Evolutionary conservation across 768 basidiomycete species (phyloP).

Genomic region (Antrodiella citrinella): DNA sequence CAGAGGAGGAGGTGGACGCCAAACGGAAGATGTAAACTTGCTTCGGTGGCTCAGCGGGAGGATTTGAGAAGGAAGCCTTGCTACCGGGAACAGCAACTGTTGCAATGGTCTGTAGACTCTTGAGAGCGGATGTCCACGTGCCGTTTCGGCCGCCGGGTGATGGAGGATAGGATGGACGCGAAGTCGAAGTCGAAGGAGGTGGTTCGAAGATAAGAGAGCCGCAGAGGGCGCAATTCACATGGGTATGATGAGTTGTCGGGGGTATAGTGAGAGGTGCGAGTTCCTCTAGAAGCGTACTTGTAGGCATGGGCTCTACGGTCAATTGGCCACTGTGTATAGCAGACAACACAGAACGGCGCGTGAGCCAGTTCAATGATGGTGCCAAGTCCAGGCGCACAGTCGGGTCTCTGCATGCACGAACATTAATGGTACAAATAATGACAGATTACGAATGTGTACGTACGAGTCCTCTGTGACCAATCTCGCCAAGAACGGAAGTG

Average conservation of each 20-base stretch:
- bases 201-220: constrained; percentile 46
- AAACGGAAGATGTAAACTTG: constrained; percentile 68
- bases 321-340: constrained; percentile 88
- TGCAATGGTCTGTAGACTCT: neutral
- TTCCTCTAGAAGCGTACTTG: constrained; percentile 51
- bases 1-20: constrained; percentile 22
- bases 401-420: constrained; percentile 57
- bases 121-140: neutral
- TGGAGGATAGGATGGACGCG: constrained; percentile 28
- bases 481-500: constrained; percentile 71
- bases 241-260: constrained; percentile 36
- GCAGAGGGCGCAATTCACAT: constrained; percentile 74
- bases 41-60: constrained; percentile 23
- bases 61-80: constrained; percentile 25
- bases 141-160: neutral
- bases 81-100: constrained; percentile 1
- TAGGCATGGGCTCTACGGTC: constrained; percentile 77
- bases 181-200: constrained; percentile 13
- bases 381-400: constrained; percentile 91
- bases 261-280: constrained; percentile 35
- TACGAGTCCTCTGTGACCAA: constrained; percentile 80
- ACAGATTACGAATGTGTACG: constrained; percentile 28
- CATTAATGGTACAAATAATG: constrained; percentile 10
- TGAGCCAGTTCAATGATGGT: constrained; percentile 91
- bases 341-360: constrained; percentile 69